Evolutionary conservation across 1,139 yeast species (phyloP).

Genomic region (Entelexis sorbosivorans): DNA sequence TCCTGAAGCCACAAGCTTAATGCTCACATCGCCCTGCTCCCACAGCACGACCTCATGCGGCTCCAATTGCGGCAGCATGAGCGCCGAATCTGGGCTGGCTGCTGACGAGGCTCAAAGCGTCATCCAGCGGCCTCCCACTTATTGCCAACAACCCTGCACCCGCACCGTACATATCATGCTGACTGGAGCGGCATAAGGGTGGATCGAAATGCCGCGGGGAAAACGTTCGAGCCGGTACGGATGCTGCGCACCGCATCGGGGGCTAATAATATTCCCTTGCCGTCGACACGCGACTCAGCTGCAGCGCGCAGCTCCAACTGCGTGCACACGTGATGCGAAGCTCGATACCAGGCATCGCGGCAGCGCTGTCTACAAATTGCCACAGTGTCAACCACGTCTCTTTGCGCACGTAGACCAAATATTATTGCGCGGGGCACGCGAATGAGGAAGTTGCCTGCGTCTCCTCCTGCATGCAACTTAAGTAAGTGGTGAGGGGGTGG

Average conservation of each 20-base stretch:
- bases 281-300: not conserved
- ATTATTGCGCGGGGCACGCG: not conserved
- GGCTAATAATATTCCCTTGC: no score
- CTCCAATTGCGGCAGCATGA: constrained; percentile 6
- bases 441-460: not conserved
- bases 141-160: not conserved
- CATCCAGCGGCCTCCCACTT: not conserved
- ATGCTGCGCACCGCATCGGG: no score
- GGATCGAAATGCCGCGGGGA: no score
- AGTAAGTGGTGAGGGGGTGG: not conserved
- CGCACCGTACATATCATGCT: not conserved
- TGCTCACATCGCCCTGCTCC: constrained; percentile 3
- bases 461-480: not conserved
- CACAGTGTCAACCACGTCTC: not conserved
- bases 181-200: no score
- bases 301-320: not conserved
- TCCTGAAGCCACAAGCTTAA: constrained; percentile 1
- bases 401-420: not conserved
- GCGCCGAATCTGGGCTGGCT: not conserved
- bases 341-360: not conserved
- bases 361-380: not conserved
- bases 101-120: not conserved
- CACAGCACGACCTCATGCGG: constrained; percentile 11
- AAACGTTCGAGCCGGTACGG: no score
- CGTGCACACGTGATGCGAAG: not conserved